Evolutionary conservation across 768 basidiomycete species (phyloP), one percentile per base, ranked within the genome.

Genomic region (Termitomyces sp.): DNA sequence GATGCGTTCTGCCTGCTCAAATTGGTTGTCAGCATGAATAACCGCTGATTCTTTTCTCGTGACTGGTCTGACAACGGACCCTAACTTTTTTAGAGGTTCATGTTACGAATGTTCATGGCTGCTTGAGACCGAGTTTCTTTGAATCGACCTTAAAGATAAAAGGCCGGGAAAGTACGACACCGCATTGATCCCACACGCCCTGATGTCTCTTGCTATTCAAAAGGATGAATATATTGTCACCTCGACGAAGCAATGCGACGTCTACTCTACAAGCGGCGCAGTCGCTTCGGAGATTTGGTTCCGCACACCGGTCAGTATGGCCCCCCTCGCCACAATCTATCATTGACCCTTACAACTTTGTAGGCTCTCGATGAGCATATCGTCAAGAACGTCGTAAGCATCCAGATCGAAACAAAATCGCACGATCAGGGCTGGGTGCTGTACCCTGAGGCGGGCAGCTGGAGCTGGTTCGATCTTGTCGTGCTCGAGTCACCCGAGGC

Each of bases 391-490:
- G 57, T 69, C 12, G 60, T 66, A 20, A 65, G 66, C 20, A 62
- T 72, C 33, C 70, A 72, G 36, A 64, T 73, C 3, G 65, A 65
- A 54, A 71, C 69, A 2, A 56, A 61, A 43, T 66, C 66, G 6
- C 67, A 63, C 36, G 63, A 68, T 28, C 68, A 68, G 48, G 68
- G 65, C 2, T 57, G 43, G 42, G 61, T 54, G 36, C 47, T 53
- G 7, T 24, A 49, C 28, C 64, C 58, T n/a, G 63, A 60, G 10
- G 59, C 50, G 0, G 69, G 65, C 32, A 67, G 64, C 32, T 72
- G 70, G 67, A 71, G 67, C 45, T 73, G 72, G 70, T 73, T 70
- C 57, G 70, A 73, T 57, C 54, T 73, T 12, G 63, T 69, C 49
- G 61, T 73, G 50, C 66, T 72, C 13, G 65, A 67, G 24, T 66